A percentile compares a stretch with the other conserved stretches of the same genome.
Conservation (phyloP, 305 asterid genomes). For the Fraxinus nigra region DNA sequence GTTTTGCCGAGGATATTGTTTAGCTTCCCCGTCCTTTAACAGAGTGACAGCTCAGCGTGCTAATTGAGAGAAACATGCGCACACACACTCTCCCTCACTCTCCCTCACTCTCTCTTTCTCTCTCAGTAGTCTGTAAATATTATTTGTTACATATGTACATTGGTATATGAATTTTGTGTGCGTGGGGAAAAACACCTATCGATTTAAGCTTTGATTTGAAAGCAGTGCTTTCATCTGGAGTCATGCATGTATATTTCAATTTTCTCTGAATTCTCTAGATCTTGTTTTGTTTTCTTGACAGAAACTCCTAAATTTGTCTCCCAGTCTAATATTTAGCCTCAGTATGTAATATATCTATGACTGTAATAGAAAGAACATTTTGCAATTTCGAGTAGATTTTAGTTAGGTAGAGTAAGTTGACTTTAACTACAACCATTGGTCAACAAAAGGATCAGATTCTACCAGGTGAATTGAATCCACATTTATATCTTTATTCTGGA, state of each 20-base stretch:
- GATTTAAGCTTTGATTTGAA: neutral
- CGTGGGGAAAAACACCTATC: neutral
- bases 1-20: neutral
- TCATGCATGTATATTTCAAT: neutral
- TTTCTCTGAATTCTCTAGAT: neutral
- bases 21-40: neutral
- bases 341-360: neutral
- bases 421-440: neutral
- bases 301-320: conserved; percentile 7
- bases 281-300: neutral
- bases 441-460: neutral
- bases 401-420: conserved; percentile 1
- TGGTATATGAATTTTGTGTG: neutral
- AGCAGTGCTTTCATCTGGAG: neutral
- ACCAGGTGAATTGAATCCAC: neutral
- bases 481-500: neutral
- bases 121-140: neutral
- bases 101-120: neutral
- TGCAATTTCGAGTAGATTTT: conserved; percentile 5
- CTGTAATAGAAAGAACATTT: neutral
- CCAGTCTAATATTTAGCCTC: conserved; percentile 12
- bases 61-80: neutral
- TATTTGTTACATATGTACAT: neutral
- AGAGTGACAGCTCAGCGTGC: neutral
- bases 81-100: neutral